Base-by-base conservation (phyloP, 139 green algal species). In the Pseudopediastrum boryanum region DNA sequence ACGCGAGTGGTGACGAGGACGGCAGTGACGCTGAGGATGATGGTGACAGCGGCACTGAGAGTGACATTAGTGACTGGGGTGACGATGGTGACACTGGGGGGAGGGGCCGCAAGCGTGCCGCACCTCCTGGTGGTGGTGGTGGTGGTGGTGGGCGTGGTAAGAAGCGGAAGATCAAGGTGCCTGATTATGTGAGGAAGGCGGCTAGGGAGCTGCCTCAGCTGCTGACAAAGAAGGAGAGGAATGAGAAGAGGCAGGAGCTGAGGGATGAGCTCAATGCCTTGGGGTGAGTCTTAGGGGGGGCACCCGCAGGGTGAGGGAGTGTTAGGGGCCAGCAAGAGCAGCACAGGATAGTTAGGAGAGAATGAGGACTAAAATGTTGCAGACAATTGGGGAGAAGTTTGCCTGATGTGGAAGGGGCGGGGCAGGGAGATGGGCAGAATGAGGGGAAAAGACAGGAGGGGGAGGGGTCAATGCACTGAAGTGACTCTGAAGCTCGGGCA, bases 141-240 rank as follows among this genome's bases (percentile, higher is more conserved):
- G 48, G 48, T 19, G 19, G 48, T 19, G 48, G 48, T 19, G 16
- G 48, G 48, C 48, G 48, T 19, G 16, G 48, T 58, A 19, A 19
- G 48, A 58, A 58, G 48, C 48, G 48, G 63, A 29, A 44, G 48
- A 71, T 10, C 62, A 48, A 75, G 62, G 58, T 71, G 73, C 16
- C 4, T 2, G 21, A 71, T 29, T 41, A 38, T 13, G 44, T 61
- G 73, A 19, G 64, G 41, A 46, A 23, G 13, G 50, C 54, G 33
- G 33, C 48, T 19, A 78, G 71, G 44, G 29, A 54, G 62, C 0
- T 80, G 73, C 42, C 27, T 36, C 33, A 38, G 73, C 10, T 48
- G 44, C 35, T 38, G 73, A 33, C 58, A 73, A 23, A 46, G 25
- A 58, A 19, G 16, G 48, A 58, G 48, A 58, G 48, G 48, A 58